A percentile compares a stretch with the other conserved stretches of the same genome.
phyloP scores from a whole-genome alignment of 2,329 filamentous ascomycete species.

The Thielaviopsis euricoi region DNA sequence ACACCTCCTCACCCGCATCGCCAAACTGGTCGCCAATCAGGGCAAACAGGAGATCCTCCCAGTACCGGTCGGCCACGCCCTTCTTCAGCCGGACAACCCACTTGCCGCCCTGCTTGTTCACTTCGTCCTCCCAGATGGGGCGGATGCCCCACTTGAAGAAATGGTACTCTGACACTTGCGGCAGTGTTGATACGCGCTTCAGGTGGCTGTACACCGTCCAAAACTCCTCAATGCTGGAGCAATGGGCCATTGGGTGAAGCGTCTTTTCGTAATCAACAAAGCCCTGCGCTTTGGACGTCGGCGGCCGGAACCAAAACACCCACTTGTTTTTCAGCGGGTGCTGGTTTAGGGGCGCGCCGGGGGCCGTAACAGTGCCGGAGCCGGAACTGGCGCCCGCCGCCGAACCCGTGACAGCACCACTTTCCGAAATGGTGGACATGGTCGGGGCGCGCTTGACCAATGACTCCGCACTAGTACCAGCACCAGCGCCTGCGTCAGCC shows the following conservation, averaged over 20 bases:
- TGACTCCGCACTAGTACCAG: conserved; percentile 40
- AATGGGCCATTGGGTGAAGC: conserved; percentile 67
- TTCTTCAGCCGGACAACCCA: conserved; percentile 97
- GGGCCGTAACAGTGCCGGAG: conserved; percentile 29
- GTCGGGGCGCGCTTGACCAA: conserved; percentile 20
- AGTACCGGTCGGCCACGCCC: conserved; percentile 88
- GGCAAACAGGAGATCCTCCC: conserved; percentile 83
- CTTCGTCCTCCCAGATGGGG: conserved; percentile 96
- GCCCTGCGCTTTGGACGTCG: conserved; percentile 84
- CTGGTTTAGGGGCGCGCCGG: conserved; percentile 18
- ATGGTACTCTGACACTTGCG: conserved; percentile 92
- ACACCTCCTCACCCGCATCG: conserved; percentile 86
- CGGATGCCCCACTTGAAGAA: conserved; percentile 94
- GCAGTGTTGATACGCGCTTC: conserved; percentile 72
- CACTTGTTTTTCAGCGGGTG: conserved; percentile 64
- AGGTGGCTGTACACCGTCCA: conserved; percentile 80
- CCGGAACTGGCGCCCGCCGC: conserved; percentile 17
- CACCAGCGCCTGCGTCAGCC: conserved; percentile 36
- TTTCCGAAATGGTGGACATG: conserved; percentile 22
- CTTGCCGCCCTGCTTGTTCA: conserved; percentile 91
- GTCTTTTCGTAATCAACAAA: conserved; percentile 92
- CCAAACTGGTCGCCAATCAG: conserved; percentile 88
- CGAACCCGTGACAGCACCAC: not conserved
- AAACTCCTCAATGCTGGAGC: conserved; percentile 76
- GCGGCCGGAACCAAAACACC: conserved; percentile 95